A percentile compares a stretch with the other conserved stretches of the same genome.
Evolutionary conservation across 108 stramenopile genomes (phyloP).

Genomic region (Fragilariopsis cylindrus): DNA sequence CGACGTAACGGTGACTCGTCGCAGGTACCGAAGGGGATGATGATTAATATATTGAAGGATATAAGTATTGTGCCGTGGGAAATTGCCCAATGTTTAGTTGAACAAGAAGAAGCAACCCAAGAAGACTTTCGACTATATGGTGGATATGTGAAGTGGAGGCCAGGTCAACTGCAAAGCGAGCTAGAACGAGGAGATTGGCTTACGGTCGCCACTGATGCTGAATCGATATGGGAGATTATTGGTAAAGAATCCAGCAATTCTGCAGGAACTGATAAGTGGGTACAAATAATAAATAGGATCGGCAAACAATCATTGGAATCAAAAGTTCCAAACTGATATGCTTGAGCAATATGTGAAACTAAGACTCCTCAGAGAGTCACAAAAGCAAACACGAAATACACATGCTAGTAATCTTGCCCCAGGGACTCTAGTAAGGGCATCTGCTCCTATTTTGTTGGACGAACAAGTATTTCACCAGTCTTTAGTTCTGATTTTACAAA

Average conservation of each 20-base stretch:
- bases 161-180: conserved; percentile 70
- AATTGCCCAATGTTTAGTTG: conserved; percentile 19
- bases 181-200: conserved; percentile 80
- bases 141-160: conserved; percentile 56
- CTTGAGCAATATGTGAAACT: conserved; percentile 73
- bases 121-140: conserved; percentile 34
- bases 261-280: conserved; percentile 74
- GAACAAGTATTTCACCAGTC: conserved; percentile 83
- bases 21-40: conserved; percentile 15
- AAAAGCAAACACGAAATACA: background rate
- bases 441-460: conserved; percentile 68
- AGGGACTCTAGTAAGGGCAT: conserved; percentile 60
- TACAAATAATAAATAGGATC: conserved; percentile 55
- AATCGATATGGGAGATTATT: conserved; percentile 29
- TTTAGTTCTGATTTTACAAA: conserved; percentile 58
- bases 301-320: conserved; percentile 14
- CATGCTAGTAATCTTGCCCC: conserved; percentile 9
- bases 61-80: conserved; percentile 19
- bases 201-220: conserved; percentile 81
- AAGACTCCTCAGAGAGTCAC: conserved; percentile 6
- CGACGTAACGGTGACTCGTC: conserved; percentile 19
- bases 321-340: conserved; percentile 80
- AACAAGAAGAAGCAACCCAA: conserved; percentile 16
- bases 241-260: conserved; percentile 22
- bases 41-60: conserved; percentile 16